Evolutionary conservation across 805 yeast genomes (phyloP), one percentile per base, ranked within the genome.

Genomic region (Metschnikowia cubensis): DNA sequence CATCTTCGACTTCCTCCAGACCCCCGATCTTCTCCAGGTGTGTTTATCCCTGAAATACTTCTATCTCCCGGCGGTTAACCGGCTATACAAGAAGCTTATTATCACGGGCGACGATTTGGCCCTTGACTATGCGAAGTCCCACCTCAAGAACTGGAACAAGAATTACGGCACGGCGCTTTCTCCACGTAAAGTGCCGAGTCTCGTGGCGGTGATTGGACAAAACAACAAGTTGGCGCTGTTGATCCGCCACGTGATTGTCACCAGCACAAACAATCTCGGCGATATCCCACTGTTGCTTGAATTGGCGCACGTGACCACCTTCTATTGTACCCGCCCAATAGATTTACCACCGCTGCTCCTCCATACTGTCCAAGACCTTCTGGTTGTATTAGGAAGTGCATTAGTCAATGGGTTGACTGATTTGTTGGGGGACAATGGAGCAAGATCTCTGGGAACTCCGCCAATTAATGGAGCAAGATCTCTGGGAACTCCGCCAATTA

Each of bases 51-150:
- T 64, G 39, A 53, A 57, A 33, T 46, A 51, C 42, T 56, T 65
- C n/a, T 66, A 64, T 46, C 50, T 62, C 15, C 69, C 67, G 2
- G 68, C 70, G 0, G 59, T 58, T 0, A 49, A 49, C 22, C 54
- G 60, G 29, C 42, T 68, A 11, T 66, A 67, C 51, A 49, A 52
- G 14, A 58, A 54, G 31, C 55, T 67, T 10, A 52, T 62, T 2
- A 51, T 68, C 18, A 51, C 58, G 7, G 55, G 46, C 15, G 59
- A 59, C 20, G 15, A 8, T 20, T 48, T 44, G 35, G 49, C 52
- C 6, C 41, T 48, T 8, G 35, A 29, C 5, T 52, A 55, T 29
- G 58, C 57, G 14, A 43, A 35, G 14, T 45, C 47, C 2, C 47
- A 53, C n/a, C 36, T 50, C n/a, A 41, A 46, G 8, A 52, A 57